Evolutionary conservation across 192 early-diverging fungal genomes (phyloP).

Genomic region (Podochytrium sp.): DNA sequence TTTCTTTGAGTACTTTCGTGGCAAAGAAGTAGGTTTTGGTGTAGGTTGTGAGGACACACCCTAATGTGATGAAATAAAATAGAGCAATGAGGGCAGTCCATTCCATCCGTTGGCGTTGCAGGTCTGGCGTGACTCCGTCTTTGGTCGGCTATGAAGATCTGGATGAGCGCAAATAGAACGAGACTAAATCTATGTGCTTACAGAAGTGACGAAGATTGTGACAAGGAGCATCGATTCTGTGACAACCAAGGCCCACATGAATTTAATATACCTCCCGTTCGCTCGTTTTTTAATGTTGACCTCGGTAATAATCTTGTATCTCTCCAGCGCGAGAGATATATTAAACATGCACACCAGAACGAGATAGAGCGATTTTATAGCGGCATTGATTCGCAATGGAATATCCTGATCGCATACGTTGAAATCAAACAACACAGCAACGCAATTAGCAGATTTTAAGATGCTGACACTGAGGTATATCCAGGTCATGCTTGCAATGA

Average conservation of each 20-base stretch:
- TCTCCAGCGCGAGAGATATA: not conserved
- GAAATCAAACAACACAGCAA: not conserved
- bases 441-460: not conserved
- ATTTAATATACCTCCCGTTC: not conserved
- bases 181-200: not conserved
- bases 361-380: not conserved
- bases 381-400: not conserved
- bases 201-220: not conserved
- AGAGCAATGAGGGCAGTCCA: not conserved
- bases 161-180: not conserved
- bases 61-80: not conserved
- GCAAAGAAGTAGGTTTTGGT: conserved; percentile 3
- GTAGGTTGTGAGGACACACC: not conserved
- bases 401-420: not conserved
- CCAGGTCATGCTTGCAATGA: not conserved
- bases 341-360: not conserved
- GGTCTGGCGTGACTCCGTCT: not conserved
- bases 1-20: conserved; percentile 1
- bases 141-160: not conserved
- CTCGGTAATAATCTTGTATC: not conserved
- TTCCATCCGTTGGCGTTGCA: not conserved
- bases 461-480: not conserved
- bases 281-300: not conserved
- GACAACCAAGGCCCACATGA: not conserved
- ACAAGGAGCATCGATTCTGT: not conserved